A percentile compares a stretch with the other conserved stretches of the same genome.
These are phyloP conservation scores for Protomyces inouyei DNA, from an alignment of 1,139 yeast genomes.

Conservation along the genomic window DNA sequence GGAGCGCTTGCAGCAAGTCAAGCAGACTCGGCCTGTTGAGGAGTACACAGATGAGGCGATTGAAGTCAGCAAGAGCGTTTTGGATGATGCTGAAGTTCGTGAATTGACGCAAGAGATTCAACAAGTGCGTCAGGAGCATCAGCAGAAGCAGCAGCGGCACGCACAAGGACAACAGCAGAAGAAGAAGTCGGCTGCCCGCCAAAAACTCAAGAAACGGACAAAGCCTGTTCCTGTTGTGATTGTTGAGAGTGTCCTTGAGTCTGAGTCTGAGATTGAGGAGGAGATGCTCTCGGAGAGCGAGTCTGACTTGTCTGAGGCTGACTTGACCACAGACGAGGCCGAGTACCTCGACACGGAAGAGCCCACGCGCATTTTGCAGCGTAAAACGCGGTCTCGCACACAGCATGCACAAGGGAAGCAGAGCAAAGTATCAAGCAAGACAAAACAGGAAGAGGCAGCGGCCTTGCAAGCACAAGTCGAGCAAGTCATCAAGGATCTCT, in stretches of 20 bases:
- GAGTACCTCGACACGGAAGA: background rate
- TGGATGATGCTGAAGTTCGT: conserved; percentile 15
- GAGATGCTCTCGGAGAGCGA: background rate
- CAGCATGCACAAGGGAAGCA: conserved; percentile 5
- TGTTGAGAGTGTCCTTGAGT: background rate
- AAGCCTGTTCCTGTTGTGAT: background rate
- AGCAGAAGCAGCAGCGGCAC: background rate
- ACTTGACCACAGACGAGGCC: background rate
- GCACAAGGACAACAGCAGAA: background rate
- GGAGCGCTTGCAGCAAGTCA: background rate
- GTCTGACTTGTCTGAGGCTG: background rate
- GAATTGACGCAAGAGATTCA: conserved; percentile 8
- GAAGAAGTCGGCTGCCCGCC: background rate
- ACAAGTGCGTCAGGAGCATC: conserved; percentile 4
- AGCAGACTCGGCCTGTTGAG: background rate
- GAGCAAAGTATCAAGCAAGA: background rate
- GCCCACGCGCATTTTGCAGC: background rate
- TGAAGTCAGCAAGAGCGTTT: conserved; percentile 15
- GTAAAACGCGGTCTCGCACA: background rate
- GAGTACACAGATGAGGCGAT: conserved; percentile 15
- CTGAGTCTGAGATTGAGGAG: background rate
- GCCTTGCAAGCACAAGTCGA: conserved; percentile 26
- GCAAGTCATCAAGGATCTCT: conserved; percentile 28
- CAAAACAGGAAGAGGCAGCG: background rate
- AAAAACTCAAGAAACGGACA: background rate